These are phyloP conservation scores for Lactarius hatsudake DNA, from an alignment of 768 basidiomycete genomes.

Conservation along the genomic window DNA sequence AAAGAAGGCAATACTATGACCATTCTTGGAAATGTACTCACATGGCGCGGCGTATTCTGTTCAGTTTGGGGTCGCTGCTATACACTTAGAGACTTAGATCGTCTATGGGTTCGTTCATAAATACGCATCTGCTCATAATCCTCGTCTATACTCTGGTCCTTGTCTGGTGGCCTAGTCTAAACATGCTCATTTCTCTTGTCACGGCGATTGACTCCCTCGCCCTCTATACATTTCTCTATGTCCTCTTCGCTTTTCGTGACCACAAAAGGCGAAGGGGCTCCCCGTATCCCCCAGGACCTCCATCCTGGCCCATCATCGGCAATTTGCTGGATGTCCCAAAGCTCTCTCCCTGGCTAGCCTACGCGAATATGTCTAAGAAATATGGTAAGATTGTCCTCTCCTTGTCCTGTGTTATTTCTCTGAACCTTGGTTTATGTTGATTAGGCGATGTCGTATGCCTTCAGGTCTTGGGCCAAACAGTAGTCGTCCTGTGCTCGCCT, in stretches of 20 bases:
- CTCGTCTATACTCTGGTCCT: neutral
- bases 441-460: conserved; percentile 11
- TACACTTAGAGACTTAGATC: neutral
- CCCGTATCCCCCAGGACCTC: conserved; percentile 2
- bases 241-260: neutral
- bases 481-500: conserved; percentile 8
- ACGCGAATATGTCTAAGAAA: conserved; percentile 4
- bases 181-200: neutral
- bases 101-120: neutral
- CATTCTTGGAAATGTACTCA: too few species aligned
- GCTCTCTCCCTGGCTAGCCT: conserved; percentile 6
- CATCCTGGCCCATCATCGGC: neutral
- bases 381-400: neutral
- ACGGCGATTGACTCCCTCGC: neutral
- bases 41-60: too few species aligned
- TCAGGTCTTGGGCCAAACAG: conserved; percentile 2
- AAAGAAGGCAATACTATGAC: too few species aligned
- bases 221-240: neutral
- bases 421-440: neutral
- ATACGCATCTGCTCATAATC: neutral
- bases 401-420: neutral
- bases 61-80: neutral
- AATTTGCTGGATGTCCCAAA: conserved; percentile 12
- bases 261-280: neutral
- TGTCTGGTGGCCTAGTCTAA: neutral